Conservation (phyloP, 2,329 filamentous ascomycete genomes). For the Exserohilum turcica region DNA sequence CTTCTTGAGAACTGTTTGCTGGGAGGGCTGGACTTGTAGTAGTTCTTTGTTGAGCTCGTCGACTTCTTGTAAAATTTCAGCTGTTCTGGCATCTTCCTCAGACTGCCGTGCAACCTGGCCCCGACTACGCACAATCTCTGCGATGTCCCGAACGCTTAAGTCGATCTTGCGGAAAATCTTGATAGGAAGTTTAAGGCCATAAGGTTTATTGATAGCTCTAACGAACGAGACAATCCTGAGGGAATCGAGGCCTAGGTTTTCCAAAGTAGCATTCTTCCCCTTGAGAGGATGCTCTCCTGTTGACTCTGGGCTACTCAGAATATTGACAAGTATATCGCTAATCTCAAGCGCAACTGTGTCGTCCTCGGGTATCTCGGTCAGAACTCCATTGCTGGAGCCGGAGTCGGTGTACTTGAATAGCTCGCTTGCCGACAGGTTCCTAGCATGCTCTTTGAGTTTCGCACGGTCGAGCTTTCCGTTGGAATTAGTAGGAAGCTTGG, state of each 20-base stretch:
- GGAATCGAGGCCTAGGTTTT: background rate
- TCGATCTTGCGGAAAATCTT: background rate
- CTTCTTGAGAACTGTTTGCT: background rate
- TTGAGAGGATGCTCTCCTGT: background rate
- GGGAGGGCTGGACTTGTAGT: background rate
- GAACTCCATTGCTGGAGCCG: background rate
- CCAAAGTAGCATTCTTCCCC: background rate
- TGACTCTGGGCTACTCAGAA: background rate
- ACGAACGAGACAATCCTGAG: background rate
- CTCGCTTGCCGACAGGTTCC: background rate
- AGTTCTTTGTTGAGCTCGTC: background rate
- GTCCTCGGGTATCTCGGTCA: background rate
- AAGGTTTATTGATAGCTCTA: background rate
- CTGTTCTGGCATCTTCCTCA: background rate
- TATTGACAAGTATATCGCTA: background rate
- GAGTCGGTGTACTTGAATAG: background rate
- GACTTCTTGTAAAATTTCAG: background rate
- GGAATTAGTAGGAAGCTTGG: background rate
- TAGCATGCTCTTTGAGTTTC: slow-evolving; percentile 1
- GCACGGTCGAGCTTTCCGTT: background rate
- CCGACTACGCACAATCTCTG: background rate
- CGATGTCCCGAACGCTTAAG: background rate
- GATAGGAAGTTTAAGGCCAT: background rate
- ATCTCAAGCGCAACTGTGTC: background rate
- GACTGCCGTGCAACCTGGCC: background rate